Percentiles rank a stretch among this genome's conserved stretches.
phyloP scores from a whole-genome alignment of 129 eudicot genomes.

The Artemisia annua region DNA sequence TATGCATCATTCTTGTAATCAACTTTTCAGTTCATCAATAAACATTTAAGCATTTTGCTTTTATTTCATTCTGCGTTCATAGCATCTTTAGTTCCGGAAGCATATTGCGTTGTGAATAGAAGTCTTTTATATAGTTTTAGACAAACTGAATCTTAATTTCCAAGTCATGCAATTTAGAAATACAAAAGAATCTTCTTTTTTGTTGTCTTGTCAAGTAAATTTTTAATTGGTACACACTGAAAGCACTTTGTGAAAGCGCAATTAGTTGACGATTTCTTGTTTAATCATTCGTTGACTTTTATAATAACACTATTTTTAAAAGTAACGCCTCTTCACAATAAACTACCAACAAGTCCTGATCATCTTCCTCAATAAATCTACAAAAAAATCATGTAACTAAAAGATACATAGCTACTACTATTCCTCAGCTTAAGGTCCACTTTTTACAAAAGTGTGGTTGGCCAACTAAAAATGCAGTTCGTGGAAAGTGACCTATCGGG shows the following conservation, averaged over 20 bases:
- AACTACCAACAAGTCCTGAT: constrained; percentile 30
- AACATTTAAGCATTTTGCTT: too few species aligned
- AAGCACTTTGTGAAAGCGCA: constrained; percentile 32
- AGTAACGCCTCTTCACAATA: constrained; percentile 25
- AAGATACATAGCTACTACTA: constrained; percentile 4
- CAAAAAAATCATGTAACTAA: constrained; percentile 1
- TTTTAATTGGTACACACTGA: constrained; percentile 23
- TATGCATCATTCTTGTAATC: too few species aligned
- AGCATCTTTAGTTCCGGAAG: too few species aligned
- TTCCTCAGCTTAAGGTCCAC: constrained; percentile 6
- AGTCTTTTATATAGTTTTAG: background rate
- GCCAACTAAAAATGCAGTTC: constrained; percentile 21
- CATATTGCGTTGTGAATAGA: too few species aligned
- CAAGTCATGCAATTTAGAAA: background rate
- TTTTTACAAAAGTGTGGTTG: constrained; percentile 10
- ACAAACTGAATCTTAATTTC: background rate
- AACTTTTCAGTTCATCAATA: too few species aligned
- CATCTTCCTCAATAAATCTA: constrained; percentile 30
- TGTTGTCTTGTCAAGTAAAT: constrained; percentile 16
- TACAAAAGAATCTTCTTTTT: constrained; percentile 11
- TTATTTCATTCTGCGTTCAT: too few species aligned
- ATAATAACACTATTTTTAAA: constrained; percentile 17
- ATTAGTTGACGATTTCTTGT: constrained; percentile 24
- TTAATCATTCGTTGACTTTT: constrained; percentile 41
- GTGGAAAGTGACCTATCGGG: constrained; percentile 6